Conservation (phyloP, 2,329 filamentous ascomycete genomes). For the Hymenoscyphus infarciens region DNA sequence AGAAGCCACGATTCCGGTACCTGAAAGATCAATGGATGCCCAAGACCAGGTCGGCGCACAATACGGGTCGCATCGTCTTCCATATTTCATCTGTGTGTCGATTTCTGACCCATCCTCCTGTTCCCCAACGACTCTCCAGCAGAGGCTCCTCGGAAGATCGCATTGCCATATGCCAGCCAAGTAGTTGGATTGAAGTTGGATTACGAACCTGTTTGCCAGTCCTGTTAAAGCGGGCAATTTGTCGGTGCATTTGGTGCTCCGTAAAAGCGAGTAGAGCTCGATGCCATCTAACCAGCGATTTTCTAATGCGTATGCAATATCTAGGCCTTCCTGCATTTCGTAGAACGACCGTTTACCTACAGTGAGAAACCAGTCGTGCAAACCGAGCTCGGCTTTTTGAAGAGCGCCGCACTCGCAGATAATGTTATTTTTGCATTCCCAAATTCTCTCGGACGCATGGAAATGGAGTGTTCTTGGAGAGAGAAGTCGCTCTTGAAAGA, state of each 20-base stretch:
- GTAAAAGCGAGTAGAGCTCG: neutral
- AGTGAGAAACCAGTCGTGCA: neutral
- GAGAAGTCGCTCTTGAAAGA: conserved; percentile 4
- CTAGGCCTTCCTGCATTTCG: neutral
- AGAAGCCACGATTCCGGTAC: no score
- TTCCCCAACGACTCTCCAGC: neutral
- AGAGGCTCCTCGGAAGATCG: conserved; percentile 3
- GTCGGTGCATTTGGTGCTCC: neutral
- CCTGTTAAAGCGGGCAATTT: conserved; percentile 10
- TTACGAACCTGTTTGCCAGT: neutral
- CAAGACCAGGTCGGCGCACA: conserved; percentile 10
- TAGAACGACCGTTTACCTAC: neutral
- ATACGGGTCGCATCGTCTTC: neutral
- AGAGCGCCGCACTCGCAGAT: conserved; percentile 1
- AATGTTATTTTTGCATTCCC: neutral
- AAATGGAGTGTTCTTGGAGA: conserved; percentile 2
- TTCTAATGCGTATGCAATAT: neutral
- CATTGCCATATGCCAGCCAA: conserved; percentile 8
- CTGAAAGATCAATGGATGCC: conserved; percentile 3
- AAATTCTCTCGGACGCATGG: neutral
- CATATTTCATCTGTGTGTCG: neutral
- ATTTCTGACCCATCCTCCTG: no score
- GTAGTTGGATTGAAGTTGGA: neutral
- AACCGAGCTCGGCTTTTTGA: neutral
- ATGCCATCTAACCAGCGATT: neutral